phyloP scores from a whole-genome alignment of 805 yeast genomes.

The Candida bentonensis region DNA sequence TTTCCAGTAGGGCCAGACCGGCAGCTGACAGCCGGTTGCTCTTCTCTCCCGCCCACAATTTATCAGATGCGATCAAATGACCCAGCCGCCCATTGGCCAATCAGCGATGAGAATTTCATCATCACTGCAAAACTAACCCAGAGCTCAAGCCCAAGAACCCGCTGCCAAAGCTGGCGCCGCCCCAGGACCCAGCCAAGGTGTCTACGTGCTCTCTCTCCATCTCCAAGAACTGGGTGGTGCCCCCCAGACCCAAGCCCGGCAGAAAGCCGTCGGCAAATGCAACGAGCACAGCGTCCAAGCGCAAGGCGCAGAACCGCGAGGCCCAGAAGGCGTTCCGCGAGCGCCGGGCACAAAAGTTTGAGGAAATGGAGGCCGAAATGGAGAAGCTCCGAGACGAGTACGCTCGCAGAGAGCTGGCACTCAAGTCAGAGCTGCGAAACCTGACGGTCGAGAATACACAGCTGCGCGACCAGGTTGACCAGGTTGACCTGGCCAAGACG shows the following conservation, averaged over 20 bases:
- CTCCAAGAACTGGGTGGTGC: constrained; percentile 70
- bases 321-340: constrained; percentile 66
- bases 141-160: constrained; percentile 1
- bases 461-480: neutral
- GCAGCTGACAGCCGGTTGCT: neutral
- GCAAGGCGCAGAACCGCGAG: constrained; percentile 53
- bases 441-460: neutral
- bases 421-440: constrained; percentile 3
- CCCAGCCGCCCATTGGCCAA: too few species aligned
- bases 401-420: constrained; percentile 4
- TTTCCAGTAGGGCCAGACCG: too few species aligned
- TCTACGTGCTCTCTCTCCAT: constrained; percentile 29
- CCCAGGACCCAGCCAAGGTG: neutral
- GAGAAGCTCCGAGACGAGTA: constrained; percentile 41
- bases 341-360: constrained; percentile 55
- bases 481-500: neutral
- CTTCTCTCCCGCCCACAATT: too few species aligned
- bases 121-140: neutral
- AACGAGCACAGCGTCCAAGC: constrained; percentile 66
- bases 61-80: too few species aligned
- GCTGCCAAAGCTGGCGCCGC: neutral
- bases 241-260: constrained; percentile 64
- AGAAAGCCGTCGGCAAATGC: constrained; percentile 87
- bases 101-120: neutral
- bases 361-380: constrained; percentile 55